A percentile compares a stretch with the other conserved stretches of the same genome.
These are phyloP conservation scores for Penicillium ochrochloron DNA, from an alignment of 495 filamentous ascomycete genomes.

Conservation along the genomic window DNA sequence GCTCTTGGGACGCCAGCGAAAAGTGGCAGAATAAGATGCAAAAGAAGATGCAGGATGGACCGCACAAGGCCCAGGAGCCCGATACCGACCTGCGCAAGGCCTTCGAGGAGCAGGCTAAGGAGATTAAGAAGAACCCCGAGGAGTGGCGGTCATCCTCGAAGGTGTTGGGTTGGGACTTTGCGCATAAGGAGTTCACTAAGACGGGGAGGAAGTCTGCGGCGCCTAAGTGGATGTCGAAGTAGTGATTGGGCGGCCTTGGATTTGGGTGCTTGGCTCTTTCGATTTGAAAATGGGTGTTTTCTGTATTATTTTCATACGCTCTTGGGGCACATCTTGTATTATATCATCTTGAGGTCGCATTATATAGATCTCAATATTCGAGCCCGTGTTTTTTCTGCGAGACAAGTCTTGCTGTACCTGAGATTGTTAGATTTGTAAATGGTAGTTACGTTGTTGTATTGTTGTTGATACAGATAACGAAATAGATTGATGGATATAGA, in stretches of 20 bases:
- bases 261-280: slow-evolving; percentile 11
- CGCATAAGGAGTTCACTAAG: slow-evolving; percentile 20
- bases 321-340: slow-evolving; percentile 18
- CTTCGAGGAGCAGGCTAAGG: slow-evolving; percentile 59
- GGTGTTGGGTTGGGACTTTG: slow-evolving; percentile 43
- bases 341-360: slow-evolving; percentile 16
- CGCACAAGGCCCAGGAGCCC: slow-evolving; percentile 36
- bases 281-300: slow-evolving; percentile 16
- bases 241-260: slow-evolving; percentile 1
- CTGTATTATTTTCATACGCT: slow-evolving; percentile 8
- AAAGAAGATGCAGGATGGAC: slow-evolving; percentile 29
- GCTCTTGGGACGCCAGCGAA: slow-evolving; percentile 41
- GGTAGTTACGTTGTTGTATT: background rate
- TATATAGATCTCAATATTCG: slow-evolving; percentile 13
- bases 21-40: slow-evolving; percentile 36
- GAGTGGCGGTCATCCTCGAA: slow-evolving; percentile 53
- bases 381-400: slow-evolving; percentile 6
- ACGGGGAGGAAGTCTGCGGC: slow-evolving; percentile 1
- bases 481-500: slow-evolving; percentile 22
- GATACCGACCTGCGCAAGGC: slow-evolving; percentile 34
- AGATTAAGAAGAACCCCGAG: slow-evolving; percentile 51
- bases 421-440: background rate
- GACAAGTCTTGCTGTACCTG: background rate
- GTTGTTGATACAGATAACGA: background rate
- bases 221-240: slow-evolving; percentile 19